phyloP scores from a whole-genome alignment of 768 basidiomycete species.

The Phaffia australis region DNA sequence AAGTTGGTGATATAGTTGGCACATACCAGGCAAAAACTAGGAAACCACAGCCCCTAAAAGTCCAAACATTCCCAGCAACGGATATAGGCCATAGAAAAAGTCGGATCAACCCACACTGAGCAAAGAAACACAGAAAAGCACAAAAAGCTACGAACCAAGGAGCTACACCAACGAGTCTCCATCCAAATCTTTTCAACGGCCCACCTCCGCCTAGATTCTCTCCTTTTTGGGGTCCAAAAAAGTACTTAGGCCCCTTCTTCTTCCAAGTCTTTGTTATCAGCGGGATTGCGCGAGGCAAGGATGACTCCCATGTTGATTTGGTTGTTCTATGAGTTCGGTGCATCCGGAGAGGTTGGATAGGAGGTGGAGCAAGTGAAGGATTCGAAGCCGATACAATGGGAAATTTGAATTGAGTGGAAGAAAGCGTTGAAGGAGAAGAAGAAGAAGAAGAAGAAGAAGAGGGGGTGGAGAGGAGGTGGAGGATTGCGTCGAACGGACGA shows the following conservation, averaged over 20 bases:
- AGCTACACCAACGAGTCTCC: slow-evolving; percentile 6
- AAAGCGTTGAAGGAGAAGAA: background rate
- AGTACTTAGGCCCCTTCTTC: slow-evolving; percentile 1
- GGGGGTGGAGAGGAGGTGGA: slow-evolving; percentile 14
- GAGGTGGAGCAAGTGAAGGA: slow-evolving; percentile 10
- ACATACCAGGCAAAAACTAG: slow-evolving; percentile 10
- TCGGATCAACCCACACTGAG: too few relatives aligned
- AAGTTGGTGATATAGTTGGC: background rate
- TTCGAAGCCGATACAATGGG: too few relatives aligned
- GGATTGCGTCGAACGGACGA: slow-evolving; percentile 22
- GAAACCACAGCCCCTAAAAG: background rate
- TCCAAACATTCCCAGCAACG: too few relatives aligned
- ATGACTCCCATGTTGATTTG: background rate
- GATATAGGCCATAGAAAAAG: too few relatives aligned
- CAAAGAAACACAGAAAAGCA: too few relatives aligned
- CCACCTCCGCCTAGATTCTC: background rate
- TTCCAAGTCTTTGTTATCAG: slow-evolving; percentile 14
- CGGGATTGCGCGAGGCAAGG: slow-evolving; percentile 13
- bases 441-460: background rate
- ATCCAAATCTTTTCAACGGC: background rate
- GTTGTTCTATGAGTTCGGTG: background rate
- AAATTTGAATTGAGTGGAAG: slow-evolving; percentile 3
- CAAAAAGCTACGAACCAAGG: slow-evolving; percentile 8
- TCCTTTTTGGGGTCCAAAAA: slow-evolving; percentile 13
- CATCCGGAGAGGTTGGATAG: background rate